Evolutionary conservation across 306 rosid species (phyloP).

Genomic region (Alnus rubra): DNA sequence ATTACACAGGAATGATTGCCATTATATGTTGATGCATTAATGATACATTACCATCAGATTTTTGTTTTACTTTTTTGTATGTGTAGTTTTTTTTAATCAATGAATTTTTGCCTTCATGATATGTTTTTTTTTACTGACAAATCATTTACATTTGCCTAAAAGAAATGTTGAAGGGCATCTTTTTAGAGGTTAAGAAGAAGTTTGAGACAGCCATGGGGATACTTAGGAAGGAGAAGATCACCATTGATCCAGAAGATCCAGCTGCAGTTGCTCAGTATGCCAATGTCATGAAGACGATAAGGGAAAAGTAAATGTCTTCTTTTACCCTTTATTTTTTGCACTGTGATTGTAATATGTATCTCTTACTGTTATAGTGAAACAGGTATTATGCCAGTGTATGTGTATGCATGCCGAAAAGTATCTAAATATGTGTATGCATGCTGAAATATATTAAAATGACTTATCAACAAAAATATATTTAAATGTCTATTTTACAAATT

Average conservation of each 20-base stretch:
- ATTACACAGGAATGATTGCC: not conserved
- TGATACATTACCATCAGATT: not conserved
- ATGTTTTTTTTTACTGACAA: conserved; percentile 26
- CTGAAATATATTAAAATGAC: too few relatives aligned
- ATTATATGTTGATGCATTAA: not conserved
- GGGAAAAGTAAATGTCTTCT: conserved; percentile 71
- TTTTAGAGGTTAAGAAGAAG: conserved; percentile 76
- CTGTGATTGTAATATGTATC: conserved; percentile 4
- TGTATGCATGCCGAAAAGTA: not conserved
- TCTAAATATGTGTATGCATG: not conserved
- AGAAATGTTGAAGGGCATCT: conserved; percentile 89
- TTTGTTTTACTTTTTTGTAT: not conserved
- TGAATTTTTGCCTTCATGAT: not conserved
- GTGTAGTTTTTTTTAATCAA: not conserved
- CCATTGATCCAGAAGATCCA: conserved; percentile 81
- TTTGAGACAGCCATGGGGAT: conserved; percentile 75
- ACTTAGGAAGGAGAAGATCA: conserved; percentile 85
- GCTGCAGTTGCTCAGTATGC: conserved; percentile 87
- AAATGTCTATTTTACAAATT: not conserved
- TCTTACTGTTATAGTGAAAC: conserved; percentile 1
- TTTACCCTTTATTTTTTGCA: conserved; percentile 15
- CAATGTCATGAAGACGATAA: conserved; percentile 75
- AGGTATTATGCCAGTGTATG: conserved; percentile 13
- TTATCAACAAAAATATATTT: not conserved
- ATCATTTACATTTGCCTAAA: conserved; percentile 25